Percentiles rank a stretch among this genome's conserved stretches.
Conservation (phyloP, 2,329 filamentous ascomycete genomes). For the Diaporthe caulivora region DNA sequence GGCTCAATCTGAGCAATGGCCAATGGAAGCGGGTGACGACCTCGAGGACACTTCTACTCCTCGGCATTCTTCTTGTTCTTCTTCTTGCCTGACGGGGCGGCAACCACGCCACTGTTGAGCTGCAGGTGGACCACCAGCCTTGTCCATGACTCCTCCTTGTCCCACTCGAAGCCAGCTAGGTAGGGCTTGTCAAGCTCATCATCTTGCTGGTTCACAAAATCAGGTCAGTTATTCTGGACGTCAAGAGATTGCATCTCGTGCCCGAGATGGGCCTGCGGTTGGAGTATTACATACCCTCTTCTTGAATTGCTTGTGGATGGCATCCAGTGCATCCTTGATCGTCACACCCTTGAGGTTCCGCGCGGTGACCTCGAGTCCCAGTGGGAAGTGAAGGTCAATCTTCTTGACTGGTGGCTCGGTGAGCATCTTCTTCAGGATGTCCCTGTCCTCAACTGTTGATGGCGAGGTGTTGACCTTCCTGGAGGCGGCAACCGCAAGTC, state of each 20-base stretch:
- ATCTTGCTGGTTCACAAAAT: conserved; percentile 73
- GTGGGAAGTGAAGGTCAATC: conserved; percentile 92
- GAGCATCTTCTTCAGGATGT: conserved; percentile 84
- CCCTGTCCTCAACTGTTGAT: conserved; percentile 81
- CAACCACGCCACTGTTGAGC: conserved; percentile 65
- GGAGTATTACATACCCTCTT: conserved; percentile 78
- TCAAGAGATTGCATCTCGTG: background rate
- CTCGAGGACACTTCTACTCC: conserved; percentile 52
- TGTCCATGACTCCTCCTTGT: conserved; percentile 92
- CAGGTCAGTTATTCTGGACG: conserved; percentile 35
- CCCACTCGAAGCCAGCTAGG: conserved; percentile 96
- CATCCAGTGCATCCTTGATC: conserved; percentile 95
- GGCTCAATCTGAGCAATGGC: conserved; percentile 42
- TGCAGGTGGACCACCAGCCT: conserved; percentile 88
- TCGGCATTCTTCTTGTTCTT: conserved; percentile 55
- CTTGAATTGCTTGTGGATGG: conserved; percentile 96
- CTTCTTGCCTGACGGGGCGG: conserved; percentile 66
- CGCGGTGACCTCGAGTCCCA: conserved; percentile 88
- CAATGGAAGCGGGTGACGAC: conserved; percentile 46
- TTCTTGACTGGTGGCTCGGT: conserved; percentile 89
- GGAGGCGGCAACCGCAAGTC: background rate
- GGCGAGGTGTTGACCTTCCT: conserved; percentile 97
- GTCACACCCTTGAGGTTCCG: conserved; percentile 95
- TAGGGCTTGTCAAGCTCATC: conserved; percentile 91
- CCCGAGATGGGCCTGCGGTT: background rate